These are phyloP conservation scores for Corymbia citriodora DNA, from an alignment of 441 rosid species.

Conservation along the genomic window DNA sequence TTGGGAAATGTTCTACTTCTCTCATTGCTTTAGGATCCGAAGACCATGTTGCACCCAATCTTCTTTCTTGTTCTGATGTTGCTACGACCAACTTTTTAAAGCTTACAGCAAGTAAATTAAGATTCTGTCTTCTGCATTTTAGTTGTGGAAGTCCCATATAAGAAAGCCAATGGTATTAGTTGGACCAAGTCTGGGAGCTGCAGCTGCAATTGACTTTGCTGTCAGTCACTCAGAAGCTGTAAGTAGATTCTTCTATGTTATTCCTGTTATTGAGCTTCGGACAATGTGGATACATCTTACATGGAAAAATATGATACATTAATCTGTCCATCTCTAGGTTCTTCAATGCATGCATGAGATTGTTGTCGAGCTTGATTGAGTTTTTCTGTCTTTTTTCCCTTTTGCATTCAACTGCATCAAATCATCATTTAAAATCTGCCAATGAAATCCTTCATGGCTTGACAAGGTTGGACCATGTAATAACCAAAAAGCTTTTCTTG, in stretches of 20 bases:
- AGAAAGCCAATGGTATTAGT: slow-evolving; percentile 72
- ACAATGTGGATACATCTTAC: neutral
- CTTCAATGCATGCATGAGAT: neutral
- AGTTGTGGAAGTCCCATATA: slow-evolving; percentile 90
- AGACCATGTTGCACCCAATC: neutral
- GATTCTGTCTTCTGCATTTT: neutral
- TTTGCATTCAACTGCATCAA: neutral
- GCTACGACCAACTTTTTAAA: neutral
- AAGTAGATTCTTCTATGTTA: slow-evolving; percentile 7
- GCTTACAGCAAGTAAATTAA: neutral
- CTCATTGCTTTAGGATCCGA: neutral
- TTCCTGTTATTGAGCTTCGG: neutral
- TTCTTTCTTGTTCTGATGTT: neutral
- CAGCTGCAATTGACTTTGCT: slow-evolving; percentile 81
- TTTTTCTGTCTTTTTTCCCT: neutral
- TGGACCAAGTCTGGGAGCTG: slow-evolving; percentile 97
- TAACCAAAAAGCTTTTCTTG: neutral
- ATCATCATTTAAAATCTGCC: neutral
- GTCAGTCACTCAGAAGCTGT: slow-evolving; percentile 82
- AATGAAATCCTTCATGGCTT: neutral
- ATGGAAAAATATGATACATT: neutral
- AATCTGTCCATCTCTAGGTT: neutral
- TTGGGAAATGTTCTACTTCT: neutral
- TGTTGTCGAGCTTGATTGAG: neutral
- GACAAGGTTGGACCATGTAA: neutral